phyloP scores from a whole-genome alignment of 441 rosid genomes.

The Gossypium trilobum region DNA sequence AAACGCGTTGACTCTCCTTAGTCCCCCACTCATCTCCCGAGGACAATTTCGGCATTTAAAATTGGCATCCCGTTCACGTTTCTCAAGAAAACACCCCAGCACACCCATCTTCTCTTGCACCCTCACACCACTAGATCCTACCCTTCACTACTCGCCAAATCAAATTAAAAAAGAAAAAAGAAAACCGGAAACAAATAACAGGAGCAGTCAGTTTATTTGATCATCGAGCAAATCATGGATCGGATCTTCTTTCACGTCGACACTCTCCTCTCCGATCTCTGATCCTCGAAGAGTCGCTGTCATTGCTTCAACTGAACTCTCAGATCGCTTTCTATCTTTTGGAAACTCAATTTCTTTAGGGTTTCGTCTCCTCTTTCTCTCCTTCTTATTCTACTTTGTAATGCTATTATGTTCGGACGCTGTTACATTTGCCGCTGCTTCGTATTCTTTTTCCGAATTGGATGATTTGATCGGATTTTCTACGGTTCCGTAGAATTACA shows the following conservation, averaged over 20 bases:
- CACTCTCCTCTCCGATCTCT: conserved; percentile 22
- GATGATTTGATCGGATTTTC: conserved; percentile 19
- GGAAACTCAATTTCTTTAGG: conserved; percentile 23
- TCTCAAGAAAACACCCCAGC: not conserved
- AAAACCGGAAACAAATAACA: conserved; percentile 11
- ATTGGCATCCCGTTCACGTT: not conserved
- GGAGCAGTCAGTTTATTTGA: conserved; percentile 24
- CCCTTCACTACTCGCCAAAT: not conserved
- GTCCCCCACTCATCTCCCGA: not conserved
- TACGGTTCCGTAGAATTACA: conserved; percentile 16
- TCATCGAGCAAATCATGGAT: conserved; percentile 49
- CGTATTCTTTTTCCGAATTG: conserved; percentile 16
- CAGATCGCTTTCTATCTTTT: conserved; percentile 19
- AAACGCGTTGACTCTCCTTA: not conserved
- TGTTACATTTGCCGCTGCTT: conserved; percentile 18
- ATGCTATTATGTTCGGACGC: conserved; percentile 33
- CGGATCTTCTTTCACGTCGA: conserved; percentile 45
- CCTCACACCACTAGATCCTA: not conserved
- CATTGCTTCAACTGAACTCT: conserved; percentile 8
- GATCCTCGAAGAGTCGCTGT: conserved; percentile 25
- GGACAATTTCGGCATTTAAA: not conserved
- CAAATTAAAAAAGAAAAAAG: not conserved
- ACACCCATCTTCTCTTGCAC: not conserved
- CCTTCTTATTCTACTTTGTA: conserved; percentile 7
- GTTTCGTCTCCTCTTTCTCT: conserved; percentile 13